Conservation (phyloP, 106 monocot genomes). For the Allium fistulosum region DNA sequence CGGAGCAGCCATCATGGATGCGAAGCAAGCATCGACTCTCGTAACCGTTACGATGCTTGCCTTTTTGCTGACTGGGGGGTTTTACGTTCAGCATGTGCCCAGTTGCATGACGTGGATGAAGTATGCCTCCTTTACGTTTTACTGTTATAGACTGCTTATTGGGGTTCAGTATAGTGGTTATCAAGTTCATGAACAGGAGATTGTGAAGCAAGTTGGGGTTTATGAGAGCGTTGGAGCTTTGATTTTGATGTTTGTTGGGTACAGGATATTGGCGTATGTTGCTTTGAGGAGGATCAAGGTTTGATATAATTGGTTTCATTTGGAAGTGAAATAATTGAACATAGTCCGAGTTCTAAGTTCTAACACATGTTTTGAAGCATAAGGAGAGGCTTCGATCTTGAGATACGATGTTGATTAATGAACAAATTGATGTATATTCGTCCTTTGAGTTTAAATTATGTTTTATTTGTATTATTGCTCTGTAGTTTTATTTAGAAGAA, state of each 20-base stretch:
- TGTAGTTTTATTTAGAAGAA: too few species aligned
- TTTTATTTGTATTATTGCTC: too few species aligned
- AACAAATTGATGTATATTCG: neutral
- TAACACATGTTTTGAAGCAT: neutral
- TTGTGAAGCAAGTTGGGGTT: slow-evolving; percentile 15
- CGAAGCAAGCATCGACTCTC: slow-evolving; percentile 72
- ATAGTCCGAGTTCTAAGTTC: neutral
- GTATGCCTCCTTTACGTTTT: slow-evolving; percentile 79
- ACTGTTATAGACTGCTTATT: slow-evolving; percentile 69
- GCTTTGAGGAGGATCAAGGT: slow-evolving; percentile 51
- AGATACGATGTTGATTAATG: neutral
- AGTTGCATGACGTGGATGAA: slow-evolving; percentile 64
- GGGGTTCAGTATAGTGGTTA: slow-evolving; percentile 45
- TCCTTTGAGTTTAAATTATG: neutral
- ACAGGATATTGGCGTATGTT: slow-evolving; percentile 60
- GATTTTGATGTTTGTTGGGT: slow-evolving; percentile 58
- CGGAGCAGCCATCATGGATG: slow-evolving; percentile 78
- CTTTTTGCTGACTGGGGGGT: slow-evolving; percentile 77
- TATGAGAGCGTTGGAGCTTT: slow-evolving; percentile 29
- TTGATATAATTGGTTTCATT: neutral
- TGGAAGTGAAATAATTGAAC: neutral
- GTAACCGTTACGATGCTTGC: slow-evolving; percentile 79
- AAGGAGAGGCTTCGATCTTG: neutral
- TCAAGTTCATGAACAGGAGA: slow-evolving; percentile 5
- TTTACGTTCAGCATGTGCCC: slow-evolving; percentile 77